Evolutionary conservation across 2,329 filamentous ascomycete species (phyloP), one percentile per base, ranked within the genome.

Genomic region (Monilinia fructicola): DNA sequence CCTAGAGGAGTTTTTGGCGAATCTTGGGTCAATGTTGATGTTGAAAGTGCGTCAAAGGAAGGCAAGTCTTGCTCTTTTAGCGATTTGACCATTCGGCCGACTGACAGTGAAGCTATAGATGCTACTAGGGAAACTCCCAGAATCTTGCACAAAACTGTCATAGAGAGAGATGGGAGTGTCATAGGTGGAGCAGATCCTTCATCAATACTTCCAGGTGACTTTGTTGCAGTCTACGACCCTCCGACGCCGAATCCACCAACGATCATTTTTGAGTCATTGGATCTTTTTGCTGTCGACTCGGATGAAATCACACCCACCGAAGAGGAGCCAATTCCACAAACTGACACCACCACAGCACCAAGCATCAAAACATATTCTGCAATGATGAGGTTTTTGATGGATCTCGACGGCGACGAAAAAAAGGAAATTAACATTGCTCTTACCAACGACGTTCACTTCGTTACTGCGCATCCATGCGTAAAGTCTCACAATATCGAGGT

Each of bases 391-490:
- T 77, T 77, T 59, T 54, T 65, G 14, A 46, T 75, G 6, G 61
- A 69, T 11, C 35, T 66, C 9, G 69, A 69, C 14, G 71, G 67
- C 5, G 70, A 72, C 16, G 67, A 69, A 1, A 70, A 68, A 38
- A 74, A 66, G 62, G 72, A 74, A 52, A 50, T 74, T 10, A 72
- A 74, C 59, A 60, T 76, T n/a, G 67, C 80, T 0, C 76, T 90
- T 12, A 76, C 78, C 7, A 84, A 86, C 70, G 87, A 90, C 67
- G 81, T 89, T 28, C 84, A 83, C 71, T 90, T 90, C 73, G 84
- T 89, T 23, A 89, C 87, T 0, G 86, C 86, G 0, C 86, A 89
- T 70, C 87, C 87, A 0, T 90, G 87, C 71, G 81, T 84, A 6
- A 82, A 84, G 1, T 86, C 85, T 1, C 80, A 81, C 61, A 81